Percentiles rank a stretch among this genome's conserved stretches.
Conservation (phyloP, 1,284 basidiomycete genomes). For the Ceratobasidium sp. region DNA sequence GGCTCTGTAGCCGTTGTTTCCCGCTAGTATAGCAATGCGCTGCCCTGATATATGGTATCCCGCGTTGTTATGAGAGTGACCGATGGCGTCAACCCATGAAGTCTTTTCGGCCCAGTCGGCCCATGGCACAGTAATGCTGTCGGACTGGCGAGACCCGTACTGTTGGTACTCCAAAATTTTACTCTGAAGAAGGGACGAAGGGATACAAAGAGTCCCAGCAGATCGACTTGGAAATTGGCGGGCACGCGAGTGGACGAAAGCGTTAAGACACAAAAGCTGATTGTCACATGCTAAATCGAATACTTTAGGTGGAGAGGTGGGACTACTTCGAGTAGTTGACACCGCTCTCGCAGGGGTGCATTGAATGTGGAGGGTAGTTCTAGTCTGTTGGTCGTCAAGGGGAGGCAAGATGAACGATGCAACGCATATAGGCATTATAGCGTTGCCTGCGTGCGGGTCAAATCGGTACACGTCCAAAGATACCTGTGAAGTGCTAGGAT, state of each 20-base stretch:
- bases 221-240: neutral
- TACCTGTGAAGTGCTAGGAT: neutral
- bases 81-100: neutral
- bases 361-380: neutral
- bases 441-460: neutral
- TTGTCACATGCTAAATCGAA: neutral
- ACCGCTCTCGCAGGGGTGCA: neutral
- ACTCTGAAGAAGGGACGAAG: neutral
- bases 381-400: neutral
- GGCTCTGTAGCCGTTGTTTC: no score
- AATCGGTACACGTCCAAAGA: slow-evolving; percentile 16
- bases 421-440: neutral
- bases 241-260: neutral
- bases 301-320: neutral
- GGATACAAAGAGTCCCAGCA: neutral
- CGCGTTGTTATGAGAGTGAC: no score
- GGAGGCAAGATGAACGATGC: slow-evolving; percentile 24
- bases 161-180: neutral
- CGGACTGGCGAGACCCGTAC: neutral
- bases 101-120: slow-evolving; percentile 1
- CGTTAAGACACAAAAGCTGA: slow-evolving; percentile 2
- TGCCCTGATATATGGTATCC: neutral
- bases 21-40: neutral
- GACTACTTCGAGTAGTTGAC: neutral
- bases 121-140: neutral